A percentile compares a stretch with the other conserved stretches of the same genome.
Evolutionary conservation across 108 stramenopile genomes (phyloP).

Genomic region (Conticribra guillardii): DNA sequence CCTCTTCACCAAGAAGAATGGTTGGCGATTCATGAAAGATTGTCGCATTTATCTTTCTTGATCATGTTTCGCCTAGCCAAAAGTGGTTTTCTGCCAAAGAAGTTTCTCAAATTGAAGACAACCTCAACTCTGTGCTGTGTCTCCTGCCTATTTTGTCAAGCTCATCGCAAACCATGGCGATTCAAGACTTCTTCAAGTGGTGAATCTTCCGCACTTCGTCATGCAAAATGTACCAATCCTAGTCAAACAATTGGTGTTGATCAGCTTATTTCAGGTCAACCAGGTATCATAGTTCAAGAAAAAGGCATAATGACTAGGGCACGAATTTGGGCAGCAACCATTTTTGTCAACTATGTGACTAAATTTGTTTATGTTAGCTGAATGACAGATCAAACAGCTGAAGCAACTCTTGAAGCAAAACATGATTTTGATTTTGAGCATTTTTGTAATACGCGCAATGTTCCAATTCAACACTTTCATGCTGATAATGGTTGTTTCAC

Average conservation of each 20-base stretch:
- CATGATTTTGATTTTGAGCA: neutral
- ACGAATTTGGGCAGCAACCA: neutral
- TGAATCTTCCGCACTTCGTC: neutral
- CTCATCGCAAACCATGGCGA: neutral
- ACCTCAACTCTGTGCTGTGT: neutral
- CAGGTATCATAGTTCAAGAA: neutral
- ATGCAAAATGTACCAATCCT: neutral
- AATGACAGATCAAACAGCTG: neutral
- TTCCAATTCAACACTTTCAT: neutral
- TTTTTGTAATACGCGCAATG: neutral
- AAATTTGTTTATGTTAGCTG: neutral
- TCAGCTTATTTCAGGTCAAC: neutral
- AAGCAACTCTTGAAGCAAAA: neutral
- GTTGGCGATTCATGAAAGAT: neutral
- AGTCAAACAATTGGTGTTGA: neutral
- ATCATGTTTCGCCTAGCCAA: neutral
- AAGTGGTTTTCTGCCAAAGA: neutral
- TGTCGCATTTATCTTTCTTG: neutral
- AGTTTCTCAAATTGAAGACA: neutral
- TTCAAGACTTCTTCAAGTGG: neutral
- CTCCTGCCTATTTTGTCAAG: neutral
- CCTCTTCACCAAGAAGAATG: neutral
- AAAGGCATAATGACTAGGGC: neutral
- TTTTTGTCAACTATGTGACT: neutral
- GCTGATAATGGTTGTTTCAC: neutral